These are phyloP conservation scores for Cercospora nicotianae DNA, from an alignment of 2,329 filamentous ascomycete species.

Conservation along the genomic window DNA sequence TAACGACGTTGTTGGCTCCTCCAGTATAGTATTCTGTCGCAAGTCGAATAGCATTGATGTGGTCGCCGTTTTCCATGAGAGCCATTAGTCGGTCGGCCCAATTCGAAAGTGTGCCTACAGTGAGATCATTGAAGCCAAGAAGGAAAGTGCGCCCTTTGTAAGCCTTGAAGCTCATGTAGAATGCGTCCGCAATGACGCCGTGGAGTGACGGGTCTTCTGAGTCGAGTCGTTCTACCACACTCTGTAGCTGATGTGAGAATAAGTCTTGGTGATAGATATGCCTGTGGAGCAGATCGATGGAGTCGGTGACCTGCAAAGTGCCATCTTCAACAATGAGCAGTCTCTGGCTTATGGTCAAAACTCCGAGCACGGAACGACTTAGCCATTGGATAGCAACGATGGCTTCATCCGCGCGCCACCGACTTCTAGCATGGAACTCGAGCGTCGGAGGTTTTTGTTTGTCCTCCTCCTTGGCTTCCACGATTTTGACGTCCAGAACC, in stretches of 20 bases:
- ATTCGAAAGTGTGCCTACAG: constrained; percentile 88
- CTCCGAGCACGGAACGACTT: constrained; percentile 84
- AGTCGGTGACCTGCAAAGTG: constrained; percentile 86
- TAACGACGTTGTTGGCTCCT: constrained; percentile 87
- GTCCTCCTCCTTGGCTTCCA: constrained; percentile 55
- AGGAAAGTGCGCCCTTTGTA: constrained; percentile 94
- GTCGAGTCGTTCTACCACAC: constrained; percentile 81
- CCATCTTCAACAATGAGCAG: constrained; percentile 89
- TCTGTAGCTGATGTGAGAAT: constrained; percentile 83
- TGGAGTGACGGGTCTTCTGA: constrained; percentile 88
- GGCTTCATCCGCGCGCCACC: constrained; percentile 91
- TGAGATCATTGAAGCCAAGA: constrained; percentile 89
- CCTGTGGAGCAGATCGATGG: constrained; percentile 86
- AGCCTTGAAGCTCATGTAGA: constrained; percentile 94
- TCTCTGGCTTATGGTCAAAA: constrained; percentile 91
- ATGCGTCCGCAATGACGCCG: constrained; percentile 93
- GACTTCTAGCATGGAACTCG: constrained; percentile 76
- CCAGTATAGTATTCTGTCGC: constrained; percentile 92
- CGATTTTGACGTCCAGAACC: constrained; percentile 81
- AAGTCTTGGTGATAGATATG: constrained; percentile 90
- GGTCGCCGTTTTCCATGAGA: constrained; percentile 95
- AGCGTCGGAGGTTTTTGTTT: constrained; percentile 78
- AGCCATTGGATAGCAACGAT: constrained; percentile 98
- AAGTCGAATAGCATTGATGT: constrained; percentile 84
- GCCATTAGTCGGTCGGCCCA: constrained; percentile 94